Evolutionary conservation across 495 filamentous ascomycete genomes (phyloP).

Genomic region (Tuber melanosporum): DNA sequence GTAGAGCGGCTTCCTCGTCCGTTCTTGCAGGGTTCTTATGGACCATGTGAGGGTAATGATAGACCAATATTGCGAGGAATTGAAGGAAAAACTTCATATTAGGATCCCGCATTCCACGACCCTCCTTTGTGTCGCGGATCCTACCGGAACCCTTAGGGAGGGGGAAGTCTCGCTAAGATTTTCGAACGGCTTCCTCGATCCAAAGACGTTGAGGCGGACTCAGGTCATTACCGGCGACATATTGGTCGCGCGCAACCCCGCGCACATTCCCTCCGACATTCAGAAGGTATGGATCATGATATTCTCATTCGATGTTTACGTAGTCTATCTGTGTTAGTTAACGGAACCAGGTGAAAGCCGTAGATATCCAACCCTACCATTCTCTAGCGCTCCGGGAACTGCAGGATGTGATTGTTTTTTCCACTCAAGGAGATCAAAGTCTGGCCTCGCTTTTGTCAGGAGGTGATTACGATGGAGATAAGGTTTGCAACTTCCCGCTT

Average conservation of each 20-base stretch:
- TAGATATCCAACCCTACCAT: conserved; percentile 48
- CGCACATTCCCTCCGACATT: conserved; percentile 74
- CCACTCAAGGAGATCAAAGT: conserved; percentile 59
- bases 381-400: conserved; percentile 60
- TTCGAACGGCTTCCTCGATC: conserved; percentile 58
- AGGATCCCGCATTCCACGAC: conserved; percentile 67
- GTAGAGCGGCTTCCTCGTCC: conserved; percentile 60
- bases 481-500: conserved; percentile 41
- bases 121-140: conserved; percentile 76
- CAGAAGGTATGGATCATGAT: conserved; percentile 56
- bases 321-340: background rate
- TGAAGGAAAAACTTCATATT: conserved; percentile 62
- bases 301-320: background rate
- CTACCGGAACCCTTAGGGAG: conserved; percentile 60
- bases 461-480: conserved; percentile 93
- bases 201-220: conserved; percentile 49
- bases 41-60: conserved; percentile 53
- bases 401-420: conserved; percentile 81
- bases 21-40: conserved; percentile 54
- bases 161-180: conserved; percentile 76
- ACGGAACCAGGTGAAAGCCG: conserved; percentile 46
- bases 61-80: conserved; percentile 50
- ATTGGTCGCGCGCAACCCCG: conserved; percentile 78
- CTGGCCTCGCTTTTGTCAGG: conserved; percentile 79
- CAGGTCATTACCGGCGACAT: conserved; percentile 53